phyloP scores from a whole-genome alignment of 768 basidiomycete species.

The Lactarius sp. region DNA sequence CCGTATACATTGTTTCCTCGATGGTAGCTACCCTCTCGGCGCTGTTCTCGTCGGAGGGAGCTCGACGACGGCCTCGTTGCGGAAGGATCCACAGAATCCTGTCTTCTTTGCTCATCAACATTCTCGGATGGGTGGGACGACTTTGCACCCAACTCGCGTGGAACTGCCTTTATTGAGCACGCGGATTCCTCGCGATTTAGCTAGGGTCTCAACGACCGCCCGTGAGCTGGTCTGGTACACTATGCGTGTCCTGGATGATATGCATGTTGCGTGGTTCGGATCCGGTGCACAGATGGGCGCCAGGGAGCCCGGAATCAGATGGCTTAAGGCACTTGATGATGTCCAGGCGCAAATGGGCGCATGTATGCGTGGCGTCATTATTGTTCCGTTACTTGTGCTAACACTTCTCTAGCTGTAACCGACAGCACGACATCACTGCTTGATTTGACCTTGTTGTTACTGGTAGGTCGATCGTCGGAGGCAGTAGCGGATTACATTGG shows the following conservation, averaged over 20 bases:
- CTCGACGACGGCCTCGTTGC: conserved; percentile 33
- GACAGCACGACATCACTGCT: conserved; percentile 60
- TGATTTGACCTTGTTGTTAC: conserved; percentile 65
- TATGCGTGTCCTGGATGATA: conserved; percentile 65
- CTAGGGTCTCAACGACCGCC: conserved; percentile 60
- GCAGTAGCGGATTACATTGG: conserved; percentile 69
- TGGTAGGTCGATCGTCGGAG: conserved; percentile 68
- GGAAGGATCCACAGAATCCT: conserved; percentile 45
- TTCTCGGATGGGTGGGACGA: conserved; percentile 29
- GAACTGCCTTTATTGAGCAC: conserved; percentile 53
- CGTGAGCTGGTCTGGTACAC: conserved; percentile 70
- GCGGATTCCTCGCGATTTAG: conserved; percentile 60
- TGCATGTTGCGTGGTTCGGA: conserved; percentile 70
- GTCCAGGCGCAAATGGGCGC: conserved; percentile 48
- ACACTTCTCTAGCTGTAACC: conserved; percentile 29
- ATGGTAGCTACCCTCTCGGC: conserved; percentile 73
- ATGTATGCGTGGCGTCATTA: conserved; percentile 44
- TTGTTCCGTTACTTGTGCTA: conserved; percentile 35
- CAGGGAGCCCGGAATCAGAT: conserved; percentile 65
- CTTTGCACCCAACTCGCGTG: conserved; percentile 43
- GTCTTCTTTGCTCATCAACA: conserved; percentile 48
- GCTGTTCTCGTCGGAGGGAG: conserved; percentile 38
- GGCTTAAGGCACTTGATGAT: conserved; percentile 60
- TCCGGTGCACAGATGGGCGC: conserved; percentile 61
- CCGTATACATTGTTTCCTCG: conserved; percentile 59